Conservation (phyloP, 345 rosid genomes). For the Limnanthes douglasii region DNA sequence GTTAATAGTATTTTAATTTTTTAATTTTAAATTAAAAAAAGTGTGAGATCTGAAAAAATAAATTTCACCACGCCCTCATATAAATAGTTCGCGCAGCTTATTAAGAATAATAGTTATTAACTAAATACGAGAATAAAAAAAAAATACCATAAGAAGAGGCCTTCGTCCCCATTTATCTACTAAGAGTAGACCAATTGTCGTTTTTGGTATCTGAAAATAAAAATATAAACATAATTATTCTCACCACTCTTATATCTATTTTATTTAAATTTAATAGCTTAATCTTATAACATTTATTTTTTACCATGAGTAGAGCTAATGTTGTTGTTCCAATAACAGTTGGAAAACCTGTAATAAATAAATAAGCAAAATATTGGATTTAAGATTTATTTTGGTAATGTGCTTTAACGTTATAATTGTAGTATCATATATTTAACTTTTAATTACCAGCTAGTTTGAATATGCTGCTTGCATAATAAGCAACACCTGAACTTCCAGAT, state of each 20-base stretch:
- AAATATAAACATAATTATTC: neutral
- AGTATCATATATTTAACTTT: neutral
- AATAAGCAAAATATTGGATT: neutral
- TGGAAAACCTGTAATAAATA: slow-evolving; percentile 9
- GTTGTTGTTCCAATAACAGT: slow-evolving; percentile 23
- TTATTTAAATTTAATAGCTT: neutral
- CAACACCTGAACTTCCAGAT: slow-evolving; percentile 22
- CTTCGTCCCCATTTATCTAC: slow-evolving; percentile 42
- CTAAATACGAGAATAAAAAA: too few species aligned
- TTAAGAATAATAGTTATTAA: too few species aligned
- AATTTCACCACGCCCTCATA: too few species aligned
- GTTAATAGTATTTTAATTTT: neutral
- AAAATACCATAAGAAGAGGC: slow-evolving; percentile 34
- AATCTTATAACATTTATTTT: neutral
- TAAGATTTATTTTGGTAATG: neutral
- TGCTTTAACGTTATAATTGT: neutral
- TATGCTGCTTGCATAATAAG: slow-evolving; percentile 28
- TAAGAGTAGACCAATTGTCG: slow-evolving; percentile 15
- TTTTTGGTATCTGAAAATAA: slow-evolving; percentile 16
- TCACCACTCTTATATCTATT: neutral
- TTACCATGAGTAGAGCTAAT: slow-evolving; percentile 26
- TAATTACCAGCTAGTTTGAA: slow-evolving; percentile 31
- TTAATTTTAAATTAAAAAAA: neutral
- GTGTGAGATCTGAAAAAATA: neutral
- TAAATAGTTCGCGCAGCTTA: too few species aligned